Base-by-base conservation (phyloP, 805 yeast species). In the Myxozyma melibiosi region DNA sequence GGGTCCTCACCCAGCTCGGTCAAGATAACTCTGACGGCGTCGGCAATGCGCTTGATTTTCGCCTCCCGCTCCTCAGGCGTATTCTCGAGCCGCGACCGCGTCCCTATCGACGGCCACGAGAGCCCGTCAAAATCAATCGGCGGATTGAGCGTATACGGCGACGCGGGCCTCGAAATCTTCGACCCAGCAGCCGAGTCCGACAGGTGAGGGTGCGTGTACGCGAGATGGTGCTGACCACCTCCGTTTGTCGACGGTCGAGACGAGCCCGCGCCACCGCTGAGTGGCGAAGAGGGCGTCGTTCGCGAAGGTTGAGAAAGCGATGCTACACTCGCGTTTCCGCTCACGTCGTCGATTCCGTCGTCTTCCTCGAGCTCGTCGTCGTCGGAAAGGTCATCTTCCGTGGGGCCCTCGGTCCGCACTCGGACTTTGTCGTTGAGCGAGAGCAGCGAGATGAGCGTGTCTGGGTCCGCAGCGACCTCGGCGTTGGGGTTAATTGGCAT, bases 31-130 rank as follows among this genome's bases (percentile, higher is more conserved):
- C 81, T 81, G 14, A 92, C 96, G 0, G 98, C 98, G 30, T 70
- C 84, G 4, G 97, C 90, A 45, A 92, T 92, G 58, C 96, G 80
- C 43, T 72, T 62, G 65, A 88, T 88, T 61, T 97, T 80, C 2
- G 79, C 84, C 50, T 72, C 68, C 11, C 84, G 82, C 65, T 86
- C 90, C 44, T 82, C 88, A 3, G 78, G 78, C 1, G 83, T 76
- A 58, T 88, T 87, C 57, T 85, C 90, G 14, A 89, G 79, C 53
- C 98, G 78, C 28, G 70, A 72, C 55, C 96, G 76, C 5, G 99
- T 92, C 7, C 98, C 98, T 2, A 78, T 66, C 16, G 91, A 84
- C 16, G 97, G 98, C 96, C 97, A 92, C 42, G 96, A 89, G 45
- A 92, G 79, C 0, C 97, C 97, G 72, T 89, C 96, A 42, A 80